phyloP scores from a whole-genome alignment of 768 basidiomycete genomes.

The Lactarius tabidus region DNA sequence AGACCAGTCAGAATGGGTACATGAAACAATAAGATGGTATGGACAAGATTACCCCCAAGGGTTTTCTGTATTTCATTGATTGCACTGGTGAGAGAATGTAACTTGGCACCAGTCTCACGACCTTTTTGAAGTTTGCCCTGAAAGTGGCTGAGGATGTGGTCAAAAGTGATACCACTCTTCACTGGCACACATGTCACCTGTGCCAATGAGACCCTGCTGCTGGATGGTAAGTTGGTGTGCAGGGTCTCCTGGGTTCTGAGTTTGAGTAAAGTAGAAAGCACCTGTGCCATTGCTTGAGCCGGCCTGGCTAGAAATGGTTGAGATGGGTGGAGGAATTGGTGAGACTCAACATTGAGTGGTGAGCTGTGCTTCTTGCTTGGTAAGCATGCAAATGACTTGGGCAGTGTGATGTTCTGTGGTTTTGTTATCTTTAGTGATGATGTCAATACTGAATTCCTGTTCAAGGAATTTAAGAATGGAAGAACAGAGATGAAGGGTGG shows the following conservation, averaged over 20 bases:
- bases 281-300: constrained; percentile 38
- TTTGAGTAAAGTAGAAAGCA: constrained; percentile 42
- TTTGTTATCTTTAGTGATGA: constrained; percentile 96
- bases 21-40: constrained; percentile 30
- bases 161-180: constrained; percentile 86
- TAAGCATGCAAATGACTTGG: constrained; percentile 84
- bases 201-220: constrained; percentile 58
- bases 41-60: constrained; percentile 74
- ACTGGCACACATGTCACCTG: constrained; percentile 79
- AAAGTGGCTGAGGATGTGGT: constrained; percentile 82
- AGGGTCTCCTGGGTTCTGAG: constrained; percentile 34
- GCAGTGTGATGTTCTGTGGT: constrained; percentile 97
- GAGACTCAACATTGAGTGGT: constrained; percentile 68
- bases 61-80: constrained; percentile 94
- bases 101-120: constrained; percentile 85
- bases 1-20: background rate
- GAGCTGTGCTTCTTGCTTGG: constrained; percentile 75
- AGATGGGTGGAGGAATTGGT: constrained; percentile 41
- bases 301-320: constrained; percentile 35
- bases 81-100: constrained; percentile 67
- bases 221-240: constrained; percentile 52
- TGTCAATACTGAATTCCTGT: constrained; percentile 99
- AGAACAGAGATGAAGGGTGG: background rate
- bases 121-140: constrained; percentile 96
- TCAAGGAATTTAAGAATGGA: constrained; percentile 12